Evolutionary conservation across 2,329 filamentous ascomycete species (phyloP), one percentile per base, ranked within the genome.

Genomic region (Microsporum canis): DNA sequence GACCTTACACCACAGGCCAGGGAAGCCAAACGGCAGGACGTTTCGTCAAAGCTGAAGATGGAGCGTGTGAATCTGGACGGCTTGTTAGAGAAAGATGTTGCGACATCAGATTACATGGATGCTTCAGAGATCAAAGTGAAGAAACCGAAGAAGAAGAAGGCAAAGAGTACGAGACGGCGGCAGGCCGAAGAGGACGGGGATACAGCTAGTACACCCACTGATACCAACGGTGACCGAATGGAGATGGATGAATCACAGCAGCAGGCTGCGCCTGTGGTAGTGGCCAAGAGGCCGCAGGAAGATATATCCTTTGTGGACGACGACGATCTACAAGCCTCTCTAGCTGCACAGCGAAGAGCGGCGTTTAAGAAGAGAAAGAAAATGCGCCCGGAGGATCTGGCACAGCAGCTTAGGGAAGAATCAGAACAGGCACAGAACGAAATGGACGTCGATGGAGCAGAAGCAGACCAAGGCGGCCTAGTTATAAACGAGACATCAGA

Each of bases 401-500:
- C 89, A 17, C 85, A 86, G 65, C 88, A 94, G 69, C 77, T 99
- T 43, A 78, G 80, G 62, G 84, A 88, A 70, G 85, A 88, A 67
- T 76, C 69, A 2, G 65, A 66, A 60, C 70, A 71, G 41, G 77
- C 76, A 2, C 78, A 78, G 59, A 77, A 76, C 0, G 75, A 77
- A 7, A 77, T 82, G 69, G 86, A 84, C 23, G 82, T 85, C 34
- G 84, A 86, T 57, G 78, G 83, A 2, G 77, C 77, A 23, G 70
- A 75, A 7, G 79, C 82, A 58, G 77, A 77, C 38, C 78, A 78
- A 1, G 92, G 91, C 1, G 92, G 91, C 1, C 78, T 99, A 1
- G 83, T 96, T n/a, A 91, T 99, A 61, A 92, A 96, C 63, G 94
- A 96, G 71, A 96, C 92, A 0, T 91, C 91, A 0, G 91, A 96